Conservation (phyloP, 495 filamentous ascomycete species). For the Parmelia sp. region DNA sequence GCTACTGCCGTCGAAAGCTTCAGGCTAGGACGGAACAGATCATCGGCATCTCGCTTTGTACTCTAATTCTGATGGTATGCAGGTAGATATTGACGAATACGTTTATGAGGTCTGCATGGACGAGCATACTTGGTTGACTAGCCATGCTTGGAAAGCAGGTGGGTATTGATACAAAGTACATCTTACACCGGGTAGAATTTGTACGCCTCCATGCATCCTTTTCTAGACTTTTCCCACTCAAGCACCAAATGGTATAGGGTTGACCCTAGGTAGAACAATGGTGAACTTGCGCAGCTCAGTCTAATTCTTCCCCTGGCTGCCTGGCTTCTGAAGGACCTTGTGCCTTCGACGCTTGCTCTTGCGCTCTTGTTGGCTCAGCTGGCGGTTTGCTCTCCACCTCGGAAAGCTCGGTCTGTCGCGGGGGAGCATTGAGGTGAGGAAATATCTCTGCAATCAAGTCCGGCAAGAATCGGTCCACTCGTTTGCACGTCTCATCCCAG, state of each 20-base stretch:
- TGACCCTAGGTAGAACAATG: not conserved
- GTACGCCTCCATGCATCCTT: not conserved
- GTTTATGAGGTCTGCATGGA: not conserved
- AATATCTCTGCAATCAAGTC: conserved; percentile 55
- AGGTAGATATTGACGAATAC: too few relatives aligned
- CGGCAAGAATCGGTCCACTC: conserved; percentile 85
- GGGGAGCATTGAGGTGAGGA: conserved; percentile 25
- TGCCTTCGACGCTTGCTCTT: not conserved
- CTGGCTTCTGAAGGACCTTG: not conserved
- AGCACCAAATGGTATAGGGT: not conserved
- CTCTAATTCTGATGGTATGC: too few relatives aligned
- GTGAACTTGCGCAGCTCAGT: not conserved
- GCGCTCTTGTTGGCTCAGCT: not conserved
- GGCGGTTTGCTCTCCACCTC: not conserved
- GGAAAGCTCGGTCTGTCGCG: not conserved
- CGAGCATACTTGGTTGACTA: not conserved
- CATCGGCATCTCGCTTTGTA: not conserved
- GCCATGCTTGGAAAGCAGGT: not conserved
- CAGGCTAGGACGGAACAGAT: not conserved
- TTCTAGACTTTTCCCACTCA: not conserved
- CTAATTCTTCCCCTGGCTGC: not conserved
- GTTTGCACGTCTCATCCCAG: conserved; percentile 69
- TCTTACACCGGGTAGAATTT: not conserved
- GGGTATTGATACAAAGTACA: not conserved
- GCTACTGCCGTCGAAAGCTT: not conserved